These are phyloP conservation scores for Hygrophorus pudorinus DNA, from an alignment of 768 basidiomycete species.

Conservation along the genomic window DNA sequence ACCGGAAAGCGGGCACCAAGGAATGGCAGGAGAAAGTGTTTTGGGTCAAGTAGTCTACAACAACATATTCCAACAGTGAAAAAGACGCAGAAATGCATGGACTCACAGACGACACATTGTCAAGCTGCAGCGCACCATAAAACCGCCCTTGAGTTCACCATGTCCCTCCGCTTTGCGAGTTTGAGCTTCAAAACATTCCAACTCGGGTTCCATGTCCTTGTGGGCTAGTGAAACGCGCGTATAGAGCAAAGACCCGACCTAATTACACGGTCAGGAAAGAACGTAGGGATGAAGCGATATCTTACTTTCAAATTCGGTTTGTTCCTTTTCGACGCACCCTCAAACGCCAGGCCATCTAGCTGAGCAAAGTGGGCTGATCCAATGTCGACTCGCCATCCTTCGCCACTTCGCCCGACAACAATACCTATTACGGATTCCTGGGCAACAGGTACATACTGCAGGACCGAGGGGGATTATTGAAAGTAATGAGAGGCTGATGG, in stretches of 20 bases:
- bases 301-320: constrained; percentile 75
- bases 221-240: constrained; percentile 89
- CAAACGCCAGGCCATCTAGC: constrained; percentile 88
- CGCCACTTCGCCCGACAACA: constrained; percentile 70
- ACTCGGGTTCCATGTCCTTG: constrained; percentile 96
- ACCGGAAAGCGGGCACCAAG: constrained; percentile 78
- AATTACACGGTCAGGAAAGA: constrained; percentile 2
- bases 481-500: neutral
- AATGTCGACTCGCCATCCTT: constrained; percentile 91
- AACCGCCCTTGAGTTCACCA: constrained; percentile 87
- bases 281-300: neutral
- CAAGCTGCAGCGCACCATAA: constrained; percentile 72
- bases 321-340: constrained; percentile 91
- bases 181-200: constrained; percentile 93
- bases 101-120: constrained; percentile 80
- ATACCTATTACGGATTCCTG: constrained; percentile 87
- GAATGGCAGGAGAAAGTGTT: constrained; percentile 72
- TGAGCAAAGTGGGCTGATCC: constrained; percentile 79
- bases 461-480: constrained; percentile 4
- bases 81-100: neutral
- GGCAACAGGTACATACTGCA: constrained; percentile 81
- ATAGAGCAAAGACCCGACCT: constrained; percentile 90
- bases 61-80: constrained; percentile 1
- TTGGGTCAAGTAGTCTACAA: constrained; percentile 65
- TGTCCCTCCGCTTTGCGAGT: constrained; percentile 89